Base-by-base conservation (phyloP, 2,329 filamentous ascomycete genomes). In the Hymenoscyphus fraxineus region DNA sequence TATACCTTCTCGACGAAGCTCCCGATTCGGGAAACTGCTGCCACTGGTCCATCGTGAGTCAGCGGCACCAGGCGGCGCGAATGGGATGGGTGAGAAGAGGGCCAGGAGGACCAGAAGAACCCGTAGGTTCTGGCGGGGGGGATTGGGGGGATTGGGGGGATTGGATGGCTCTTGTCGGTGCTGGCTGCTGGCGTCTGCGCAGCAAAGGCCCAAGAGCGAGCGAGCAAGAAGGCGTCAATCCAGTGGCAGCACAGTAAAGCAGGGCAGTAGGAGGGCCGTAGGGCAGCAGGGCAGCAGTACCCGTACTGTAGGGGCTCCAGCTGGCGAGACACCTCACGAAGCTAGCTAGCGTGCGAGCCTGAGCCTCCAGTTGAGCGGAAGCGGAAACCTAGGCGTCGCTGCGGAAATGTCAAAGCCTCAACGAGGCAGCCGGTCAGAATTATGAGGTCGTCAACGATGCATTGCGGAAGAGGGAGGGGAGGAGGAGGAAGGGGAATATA, bases 21-120 rank as follows among this genome's bases (percentile, higher is more conserved):
- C 83, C 78, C 76, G 87, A 80, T 77, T 90, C 88, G 76, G 84
- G 79, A 78, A 91, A 77, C 60, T 69, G 66, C 79, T 88, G 85
- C 88, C 87, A 90, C 81, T 88, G 80, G 79, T 85, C 83, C 83
- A 86, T 84, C 73, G 71, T 57, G 58, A 59, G 19, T 60, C 38
- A 56, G 61, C 40, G 59, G 39, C 27, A 3, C 27, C 2, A 27
- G 47, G 61, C 40, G 59, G 39, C 27, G 27, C 27, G 27, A 27
- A 27, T 27, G 27, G 27, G 27, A 27, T 27, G 27, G 63, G 60
- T 40, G 19, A 62, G 58, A 55, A 51, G 39, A 58, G 40, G 35
- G 63, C 56, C 54, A 32, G 39, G 56, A 27, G 15, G 61, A 58
- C 56, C 47, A 59, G 7, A 19, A n/a, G 22, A 44, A 16, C 58